phyloP scores from a whole-genome alignment of 768 basidiomycete species.

The Collybia mongolica region DNA sequence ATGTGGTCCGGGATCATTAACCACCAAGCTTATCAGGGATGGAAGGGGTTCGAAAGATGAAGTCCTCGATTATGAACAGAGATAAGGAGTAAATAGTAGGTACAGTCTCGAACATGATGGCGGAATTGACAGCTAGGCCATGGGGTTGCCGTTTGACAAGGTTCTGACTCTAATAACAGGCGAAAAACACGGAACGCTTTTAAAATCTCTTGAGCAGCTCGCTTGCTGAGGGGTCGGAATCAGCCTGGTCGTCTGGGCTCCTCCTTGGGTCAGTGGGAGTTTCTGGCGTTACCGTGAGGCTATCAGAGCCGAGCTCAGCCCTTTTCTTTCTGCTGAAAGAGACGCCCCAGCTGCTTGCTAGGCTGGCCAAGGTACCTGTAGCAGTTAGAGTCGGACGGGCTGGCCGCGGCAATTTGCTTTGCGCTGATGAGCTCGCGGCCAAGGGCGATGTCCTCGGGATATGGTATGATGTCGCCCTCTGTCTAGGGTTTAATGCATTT shows the following conservation, averaged over 20 bases:
- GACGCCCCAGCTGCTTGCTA: conserved; percentile 67
- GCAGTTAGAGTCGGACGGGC: conserved; percentile 36
- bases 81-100: too few species aligned
- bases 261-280: conserved; percentile 4
- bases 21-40: too few species aligned
- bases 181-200: conserved; percentile 1
- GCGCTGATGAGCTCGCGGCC: conserved; percentile 27
- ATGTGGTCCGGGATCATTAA: too few species aligned
- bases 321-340: conserved; percentile 60
- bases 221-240: conserved; percentile 11
- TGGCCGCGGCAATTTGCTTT: conserved; percentile 23
- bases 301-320: conserved; percentile 7
- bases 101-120: too few species aligned
- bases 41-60: too few species aligned
- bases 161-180: background rate
- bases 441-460: conserved; percentile 50
- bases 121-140: too few species aligned
- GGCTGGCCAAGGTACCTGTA: conserved; percentile 51
- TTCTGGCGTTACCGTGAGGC: background rate
- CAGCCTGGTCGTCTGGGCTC: background rate
- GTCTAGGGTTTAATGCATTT: conserved; percentile 39
- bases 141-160: too few species aligned
- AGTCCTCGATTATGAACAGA: too few species aligned
- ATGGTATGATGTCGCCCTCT: conserved; percentile 63
- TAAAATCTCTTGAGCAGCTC: conserved; percentile 20